Percentiles rank a stretch among this genome's conserved stretches.
Conservation (phyloP, 345 rosid species). For the Aethionema arabicum region DNA sequence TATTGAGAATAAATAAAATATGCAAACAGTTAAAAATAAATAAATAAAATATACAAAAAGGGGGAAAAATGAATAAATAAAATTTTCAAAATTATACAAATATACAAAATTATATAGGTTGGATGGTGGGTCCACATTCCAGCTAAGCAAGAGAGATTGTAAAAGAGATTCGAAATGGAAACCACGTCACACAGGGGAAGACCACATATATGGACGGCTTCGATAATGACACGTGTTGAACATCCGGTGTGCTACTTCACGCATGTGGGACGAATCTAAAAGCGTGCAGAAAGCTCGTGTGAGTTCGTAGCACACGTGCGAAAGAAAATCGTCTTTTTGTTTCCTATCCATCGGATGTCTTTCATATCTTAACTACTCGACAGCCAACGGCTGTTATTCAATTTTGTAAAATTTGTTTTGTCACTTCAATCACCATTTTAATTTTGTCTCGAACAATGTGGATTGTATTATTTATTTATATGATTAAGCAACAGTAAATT, state of each 20-base stretch:
- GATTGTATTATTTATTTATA: too few species aligned
- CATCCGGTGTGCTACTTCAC: constrained; percentile 12
- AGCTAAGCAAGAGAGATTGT: constrained; percentile 34
- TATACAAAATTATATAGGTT: background rate
- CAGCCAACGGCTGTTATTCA: constrained; percentile 19
- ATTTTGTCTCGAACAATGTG: too few species aligned
- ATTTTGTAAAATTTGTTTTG: background rate
- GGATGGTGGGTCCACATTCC: constrained; percentile 19
- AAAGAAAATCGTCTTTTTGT: too few species aligned
- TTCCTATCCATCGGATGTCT: constrained; percentile 18
- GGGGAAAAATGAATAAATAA: too few species aligned
- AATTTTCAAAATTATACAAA: too few species aligned
- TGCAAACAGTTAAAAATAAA: too few species aligned
- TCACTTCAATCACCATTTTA: constrained; percentile 11
- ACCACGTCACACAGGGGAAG: constrained; percentile 35
- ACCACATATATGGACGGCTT: constrained; percentile 29
- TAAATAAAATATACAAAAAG: too few species aligned
- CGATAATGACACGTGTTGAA: constrained; percentile 21
- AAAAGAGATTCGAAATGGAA: constrained; percentile 23
- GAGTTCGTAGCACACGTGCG: too few species aligned
- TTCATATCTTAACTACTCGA: constrained; percentile 5
- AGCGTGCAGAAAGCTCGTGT: constrained; percentile 34
- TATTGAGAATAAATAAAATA: background rate
- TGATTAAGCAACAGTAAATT: too few species aligned
- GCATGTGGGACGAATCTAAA: constrained; percentile 38